Evolutionary conservation across 139 green algal species (phyloP).

Genomic region (Picochlorum costavermella): DNA sequence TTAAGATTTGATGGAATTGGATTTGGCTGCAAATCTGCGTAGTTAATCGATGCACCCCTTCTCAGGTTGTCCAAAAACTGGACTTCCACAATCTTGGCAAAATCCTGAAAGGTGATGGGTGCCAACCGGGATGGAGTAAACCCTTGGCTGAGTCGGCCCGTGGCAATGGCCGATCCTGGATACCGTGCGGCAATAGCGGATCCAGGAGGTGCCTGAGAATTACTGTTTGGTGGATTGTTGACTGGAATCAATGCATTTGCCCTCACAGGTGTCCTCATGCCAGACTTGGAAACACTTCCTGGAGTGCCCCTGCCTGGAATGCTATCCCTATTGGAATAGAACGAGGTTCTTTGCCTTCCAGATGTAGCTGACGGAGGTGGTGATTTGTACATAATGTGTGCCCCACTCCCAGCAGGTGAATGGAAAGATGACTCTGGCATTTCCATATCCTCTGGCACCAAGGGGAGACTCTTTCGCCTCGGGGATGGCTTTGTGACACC

Average conservation of each 20-base stretch:
- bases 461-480: not conserved
- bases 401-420: not conserved
- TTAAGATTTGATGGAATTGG: constrained; percentile 27
- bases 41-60: constrained; percentile 59
- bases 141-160: constrained; percentile 4
- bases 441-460: constrained; percentile 2
- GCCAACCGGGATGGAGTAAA: constrained; percentile 12
- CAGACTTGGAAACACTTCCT: constrained; percentile 4
- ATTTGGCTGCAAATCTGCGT: constrained; percentile 42
- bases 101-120: constrained; percentile 56
- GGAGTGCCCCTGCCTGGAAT: not conserved
- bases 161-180: constrained; percentile 16
- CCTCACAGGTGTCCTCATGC: constrained; percentile 1
- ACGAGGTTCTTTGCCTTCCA: not conserved
- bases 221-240: not conserved
- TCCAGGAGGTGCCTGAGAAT: constrained; percentile 9
- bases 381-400: not conserved
- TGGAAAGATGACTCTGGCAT: constrained; percentile 1
- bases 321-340: not conserved
- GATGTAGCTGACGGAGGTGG: not conserved
- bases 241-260: constrained; percentile 4
- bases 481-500: not conserved
- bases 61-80: constrained; percentile 72
- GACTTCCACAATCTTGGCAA: constrained; percentile 54
- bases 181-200: constrained; percentile 11